Percentiles rank a stretch among this genome's conserved stretches.
Evolutionary conservation across 768 basidiomycete species (phyloP).

Genomic region (Pisolithus orientalis): DNA sequence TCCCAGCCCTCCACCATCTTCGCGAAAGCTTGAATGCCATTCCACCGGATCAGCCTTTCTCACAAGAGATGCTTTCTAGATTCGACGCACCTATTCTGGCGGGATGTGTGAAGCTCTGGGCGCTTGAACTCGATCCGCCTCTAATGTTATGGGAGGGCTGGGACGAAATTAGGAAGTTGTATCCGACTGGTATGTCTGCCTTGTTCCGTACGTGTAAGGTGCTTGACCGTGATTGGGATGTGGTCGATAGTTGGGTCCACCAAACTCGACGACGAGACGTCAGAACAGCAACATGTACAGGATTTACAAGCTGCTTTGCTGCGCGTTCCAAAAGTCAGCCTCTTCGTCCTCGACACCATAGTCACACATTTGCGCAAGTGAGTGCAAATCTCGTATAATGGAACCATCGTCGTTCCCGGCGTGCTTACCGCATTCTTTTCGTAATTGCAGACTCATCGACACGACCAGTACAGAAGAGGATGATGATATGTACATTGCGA

Average conservation of each 20-base stretch:
- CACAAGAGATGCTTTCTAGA: conserved; percentile 53
- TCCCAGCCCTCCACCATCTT: conserved; percentile 76
- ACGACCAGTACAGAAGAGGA: conserved; percentile 64
- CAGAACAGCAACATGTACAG: conserved; percentile 55
- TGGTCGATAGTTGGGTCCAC: conserved; percentile 43
- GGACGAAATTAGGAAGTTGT: conserved; percentile 86
- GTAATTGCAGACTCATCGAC: conserved; percentile 52
- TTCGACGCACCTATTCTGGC: conserved; percentile 88
- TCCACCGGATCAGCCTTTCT: conserved; percentile 41
- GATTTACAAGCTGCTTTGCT: conserved; percentile 58
- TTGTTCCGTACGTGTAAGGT: not conserved
- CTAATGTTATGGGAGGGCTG: conserved; percentile 82
- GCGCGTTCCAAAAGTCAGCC: conserved; percentile 69
- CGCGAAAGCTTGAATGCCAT: conserved; percentile 77
- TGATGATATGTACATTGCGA: conserved; percentile 77
- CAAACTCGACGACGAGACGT: conserved; percentile 46
- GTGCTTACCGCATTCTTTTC: not conserved
- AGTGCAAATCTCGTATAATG: conserved; percentile 18
- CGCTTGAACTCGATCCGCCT: conserved; percentile 88
- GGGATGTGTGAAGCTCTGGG: conserved; percentile 80
- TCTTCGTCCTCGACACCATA: conserved; percentile 74
- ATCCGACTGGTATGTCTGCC: conserved; percentile 50
- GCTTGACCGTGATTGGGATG: not conserved
- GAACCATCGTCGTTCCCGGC: not conserved
- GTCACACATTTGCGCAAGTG: conserved; percentile 71